Base-by-base conservation (phyloP, 345 rosid genomes). In the Salix purpurea region DNA sequence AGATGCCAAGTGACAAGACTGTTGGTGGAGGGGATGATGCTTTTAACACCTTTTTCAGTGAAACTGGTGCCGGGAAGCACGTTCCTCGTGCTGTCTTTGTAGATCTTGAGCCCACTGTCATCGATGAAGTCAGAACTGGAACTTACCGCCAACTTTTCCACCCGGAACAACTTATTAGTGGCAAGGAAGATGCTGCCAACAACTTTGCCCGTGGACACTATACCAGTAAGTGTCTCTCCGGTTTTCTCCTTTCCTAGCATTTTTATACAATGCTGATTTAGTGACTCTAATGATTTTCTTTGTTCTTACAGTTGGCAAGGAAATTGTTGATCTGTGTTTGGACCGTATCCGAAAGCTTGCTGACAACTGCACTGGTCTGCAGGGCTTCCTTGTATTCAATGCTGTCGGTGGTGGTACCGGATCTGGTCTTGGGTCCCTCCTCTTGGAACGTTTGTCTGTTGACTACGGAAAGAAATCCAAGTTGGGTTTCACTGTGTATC, bases 131-230 rank as follows among this genome's bases (percentile, higher is more conserved):
- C 16, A 73, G 82, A 32, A 69, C 82, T 7, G 82, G 82, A 19
- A 50, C 82, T 39, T 79, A 74, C 69, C 82, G 82, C 28, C 82
- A 79, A 40, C 77, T 79, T 24, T 79, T 79, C 74, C 82, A 79
- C 74, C 82, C 82, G 0, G 82, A 79, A 42, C 82, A 79, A 65
- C 82, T 79, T 65, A 79, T 79, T 40, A 79, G 82, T n/a, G 82
- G 82, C 82, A 79, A 79, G 69, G 82, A 79, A 48, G 82, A 79
- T 62, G 82, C 82, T 26, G 82, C 82, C 77, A 79, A 79, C 82
- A 79, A 79, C 69, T 79, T 79, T 12, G 82, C 82, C 78, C 77
- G 82, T 36, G 82, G 82, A 6, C 82, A 79, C 61, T 79, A 79
- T 48, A 79, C 82, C 82, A 79, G 81, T 78, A 30, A 42, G 24